A percentile compares a stretch with the other conserved stretches of the same genome.
Evolutionary conservation across 495 filamentous ascomycete genomes (phyloP).

Genomic region (Penicillium nucicola): DNA sequence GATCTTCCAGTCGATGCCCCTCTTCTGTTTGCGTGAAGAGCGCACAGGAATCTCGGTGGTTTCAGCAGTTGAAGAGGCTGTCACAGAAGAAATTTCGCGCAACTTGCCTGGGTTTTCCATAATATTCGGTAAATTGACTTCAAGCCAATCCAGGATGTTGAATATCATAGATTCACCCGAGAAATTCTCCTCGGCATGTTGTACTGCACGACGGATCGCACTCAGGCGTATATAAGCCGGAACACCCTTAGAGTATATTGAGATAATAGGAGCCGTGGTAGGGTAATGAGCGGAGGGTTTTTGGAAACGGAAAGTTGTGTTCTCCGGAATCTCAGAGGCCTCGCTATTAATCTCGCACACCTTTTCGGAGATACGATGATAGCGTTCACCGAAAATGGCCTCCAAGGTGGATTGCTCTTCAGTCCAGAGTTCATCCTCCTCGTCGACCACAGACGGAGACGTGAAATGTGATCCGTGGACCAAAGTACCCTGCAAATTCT

Average conservation of each 20-base stretch:
- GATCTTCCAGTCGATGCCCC: constrained; percentile 36
- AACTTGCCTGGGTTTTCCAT: constrained; percentile 79
- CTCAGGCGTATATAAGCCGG: constrained; percentile 92
- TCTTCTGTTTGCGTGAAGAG: constrained; percentile 44
- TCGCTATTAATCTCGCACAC: constrained; percentile 63
- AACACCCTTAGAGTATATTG: constrained; percentile 60
- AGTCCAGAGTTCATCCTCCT: constrained; percentile 58
- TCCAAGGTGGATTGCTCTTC: constrained; percentile 79
- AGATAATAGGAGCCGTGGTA: constrained; percentile 66
- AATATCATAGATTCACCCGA: constrained; percentile 85
- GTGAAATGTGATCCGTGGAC: constrained; percentile 28
- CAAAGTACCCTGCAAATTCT: constrained; percentile 70
- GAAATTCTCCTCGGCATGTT: constrained; percentile 62
- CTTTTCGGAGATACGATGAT: constrained; percentile 50
- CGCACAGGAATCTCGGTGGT: constrained; percentile 43
- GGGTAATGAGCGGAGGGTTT: constrained; percentile 65
- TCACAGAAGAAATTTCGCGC: constrained; percentile 71
- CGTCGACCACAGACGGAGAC: constrained; percentile 15
- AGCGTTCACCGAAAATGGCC: constrained; percentile 73
- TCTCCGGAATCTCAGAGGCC: constrained; percentile 26
- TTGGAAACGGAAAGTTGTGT: constrained; percentile 48
- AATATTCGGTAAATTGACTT: constrained; percentile 70
- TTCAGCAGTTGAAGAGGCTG: constrained; percentile 25
- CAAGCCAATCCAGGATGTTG: constrained; percentile 85
- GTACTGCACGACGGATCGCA: constrained; percentile 73